These are phyloP conservation scores for Diplosphaera chodatii DNA, from an alignment of 139 green algal species.

Conservation along the genomic window DNA sequence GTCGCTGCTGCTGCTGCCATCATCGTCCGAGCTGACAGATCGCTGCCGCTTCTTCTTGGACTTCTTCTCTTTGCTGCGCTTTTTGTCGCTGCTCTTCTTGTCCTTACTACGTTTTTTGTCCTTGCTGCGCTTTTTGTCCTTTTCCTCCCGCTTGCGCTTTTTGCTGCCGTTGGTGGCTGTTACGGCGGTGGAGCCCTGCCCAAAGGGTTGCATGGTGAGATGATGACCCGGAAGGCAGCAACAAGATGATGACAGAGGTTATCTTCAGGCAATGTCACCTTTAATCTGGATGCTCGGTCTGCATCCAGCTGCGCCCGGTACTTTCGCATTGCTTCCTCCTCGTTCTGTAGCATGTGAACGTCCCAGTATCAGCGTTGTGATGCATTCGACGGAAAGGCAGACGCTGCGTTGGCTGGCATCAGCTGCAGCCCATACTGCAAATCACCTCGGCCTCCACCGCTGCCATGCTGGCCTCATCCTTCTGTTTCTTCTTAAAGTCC, in stretches of 20 bases:
- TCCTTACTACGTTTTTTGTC: too few relatives aligned
- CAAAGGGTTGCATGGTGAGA: too few relatives aligned
- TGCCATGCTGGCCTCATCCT: constrained; percentile 18
- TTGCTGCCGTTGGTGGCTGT: neutral
- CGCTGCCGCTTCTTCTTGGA: constrained; percentile 8
- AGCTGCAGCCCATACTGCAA: too few relatives aligned
- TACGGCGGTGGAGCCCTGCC: too few relatives aligned
- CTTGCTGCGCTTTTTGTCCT: too few relatives aligned
- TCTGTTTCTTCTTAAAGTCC: constrained; percentile 49
- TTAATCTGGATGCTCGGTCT: constrained; percentile 23
- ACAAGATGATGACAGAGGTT: too few relatives aligned
- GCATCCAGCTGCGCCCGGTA: constrained; percentile 42
- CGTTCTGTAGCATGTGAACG: neutral
- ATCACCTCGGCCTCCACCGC: constrained; percentile 1
- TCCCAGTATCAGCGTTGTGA: too few relatives aligned
- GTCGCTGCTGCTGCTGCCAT: constrained; percentile 1
- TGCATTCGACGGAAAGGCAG: too few relatives aligned
- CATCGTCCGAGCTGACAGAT: too few relatives aligned
- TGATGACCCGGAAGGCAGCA: too few relatives aligned
- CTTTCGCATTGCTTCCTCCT: constrained; percentile 23
- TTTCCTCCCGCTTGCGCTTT: constrained; percentile 3
- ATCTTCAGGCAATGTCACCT: too few relatives aligned
- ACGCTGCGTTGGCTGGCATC: too few relatives aligned
- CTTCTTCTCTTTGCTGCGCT: constrained; percentile 9
- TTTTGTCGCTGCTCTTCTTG: constrained; percentile 14